phyloP scores from a whole-genome alignment of 2,329 filamentous ascomycete genomes.

The Trichoderma breve region DNA sequence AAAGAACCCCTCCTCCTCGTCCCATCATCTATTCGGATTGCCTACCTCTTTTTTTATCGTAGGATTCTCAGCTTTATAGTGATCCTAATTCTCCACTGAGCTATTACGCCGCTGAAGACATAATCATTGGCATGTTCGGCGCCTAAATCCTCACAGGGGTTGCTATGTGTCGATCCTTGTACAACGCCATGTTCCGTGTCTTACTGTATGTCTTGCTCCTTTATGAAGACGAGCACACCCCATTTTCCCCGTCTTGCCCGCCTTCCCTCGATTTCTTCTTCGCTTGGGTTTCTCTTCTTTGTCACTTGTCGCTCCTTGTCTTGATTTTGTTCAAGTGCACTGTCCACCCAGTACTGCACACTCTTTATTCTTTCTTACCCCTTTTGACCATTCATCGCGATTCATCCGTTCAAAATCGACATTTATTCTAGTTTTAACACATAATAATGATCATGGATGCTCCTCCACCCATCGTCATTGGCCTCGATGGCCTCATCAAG shows the following conservation, averaged over 20 bases:
- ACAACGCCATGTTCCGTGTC: background rate
- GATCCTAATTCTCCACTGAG: background rate
- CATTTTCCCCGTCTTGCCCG: background rate
- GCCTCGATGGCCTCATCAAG: conserved; percentile 11
- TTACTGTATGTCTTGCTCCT: background rate
- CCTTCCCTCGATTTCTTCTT: background rate
- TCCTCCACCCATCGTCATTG: conserved; percentile 7
- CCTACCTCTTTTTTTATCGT: too few species aligned
- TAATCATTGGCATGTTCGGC: background rate
- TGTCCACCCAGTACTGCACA: background rate
- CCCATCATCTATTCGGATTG: too few species aligned
- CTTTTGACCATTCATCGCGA: background rate
- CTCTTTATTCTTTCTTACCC: background rate
- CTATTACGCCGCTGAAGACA: background rate
- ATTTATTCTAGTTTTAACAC: background rate
- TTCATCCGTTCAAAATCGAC: background rate
- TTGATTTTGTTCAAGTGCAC: background rate
- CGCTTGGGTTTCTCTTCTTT: background rate
- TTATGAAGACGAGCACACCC: background rate
- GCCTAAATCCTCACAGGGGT: background rate
- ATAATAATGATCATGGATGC: background rate
- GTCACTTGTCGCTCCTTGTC: background rate
- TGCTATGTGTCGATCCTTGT: background rate
- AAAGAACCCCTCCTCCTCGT: background rate
- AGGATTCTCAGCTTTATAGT: background rate